Evolutionary conservation across 2,329 filamentous ascomycete genomes (phyloP), one percentile per base, ranked within the genome.

Genomic region (Aspergillus chevalieri): DNA sequence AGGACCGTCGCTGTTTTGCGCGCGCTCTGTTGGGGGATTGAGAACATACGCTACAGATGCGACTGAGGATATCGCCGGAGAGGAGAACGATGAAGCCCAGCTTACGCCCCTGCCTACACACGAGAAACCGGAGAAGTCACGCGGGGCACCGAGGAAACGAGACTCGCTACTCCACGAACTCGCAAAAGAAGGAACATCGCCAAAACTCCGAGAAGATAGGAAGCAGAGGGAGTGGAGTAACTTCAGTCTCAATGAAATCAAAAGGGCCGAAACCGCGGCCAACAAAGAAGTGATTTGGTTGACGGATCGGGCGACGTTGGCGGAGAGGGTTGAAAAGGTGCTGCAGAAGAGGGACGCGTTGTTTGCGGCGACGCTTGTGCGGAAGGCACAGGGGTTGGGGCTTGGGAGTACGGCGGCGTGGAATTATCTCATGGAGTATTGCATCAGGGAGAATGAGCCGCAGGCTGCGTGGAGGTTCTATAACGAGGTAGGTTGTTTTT

Each of bases 351-450:
- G 79, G 39, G 74, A 83, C 28, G 78, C 79, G 34, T 80, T 83
- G 2, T 83, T 89, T 61, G 89, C 90, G 22, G 68, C 85, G 39
- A 73, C 81, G 17, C 66, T 95, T 51, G 80, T 86, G 34, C 82
- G 86, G 50, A 74, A 79, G 57, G 85, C 86, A 21, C 61, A 67
- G n/a, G 89, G 84, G 66, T 82, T 78, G 56, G 68, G 75, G 1
- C 76, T 80, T 55, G 73, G 83, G 50, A 83, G 86, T 55, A 74
- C 81, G 3, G 90, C 94, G 50, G 84, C 86, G 51, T 98, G 92
- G 91, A 97, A 97, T 68, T 81, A 87, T 63, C 69, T 95, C 42
- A 84, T 98, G 49, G 79, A 85, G 50, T 82, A 89, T 66, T 75
- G 82, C 53, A 72, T 96, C 66, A 70, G 78, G 39, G 74, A 82